These are phyloP conservation scores for Xylariaceae sp. DNA, from an alignment of 2,329 filamentous ascomycete species.

Conservation along the genomic window DNA sequence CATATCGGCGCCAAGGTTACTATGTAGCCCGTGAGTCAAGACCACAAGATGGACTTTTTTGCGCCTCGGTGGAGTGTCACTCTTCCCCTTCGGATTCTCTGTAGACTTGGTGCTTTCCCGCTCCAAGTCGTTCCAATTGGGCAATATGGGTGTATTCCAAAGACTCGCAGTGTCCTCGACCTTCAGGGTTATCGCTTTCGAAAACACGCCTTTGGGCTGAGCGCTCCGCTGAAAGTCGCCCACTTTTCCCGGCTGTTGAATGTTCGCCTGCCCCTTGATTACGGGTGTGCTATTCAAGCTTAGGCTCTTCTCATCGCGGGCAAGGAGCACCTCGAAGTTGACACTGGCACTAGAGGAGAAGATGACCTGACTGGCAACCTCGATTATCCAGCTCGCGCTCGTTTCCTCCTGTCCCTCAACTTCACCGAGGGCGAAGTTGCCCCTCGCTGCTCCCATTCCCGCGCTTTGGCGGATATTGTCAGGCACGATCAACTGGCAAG, in stretches of 20 bases:
- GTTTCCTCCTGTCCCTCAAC: slow-evolving; percentile 50
- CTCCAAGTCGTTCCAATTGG: slow-evolving; percentile 51
- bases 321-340: slow-evolving; percentile 79
- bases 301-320: slow-evolving; percentile 78
- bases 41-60: slow-evolving; percentile 88
- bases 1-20: slow-evolving; percentile 95
- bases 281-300: slow-evolving; percentile 52
- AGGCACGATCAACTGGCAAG: slow-evolving; percentile 72
- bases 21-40: slow-evolving; percentile 89
- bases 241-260: slow-evolving; percentile 63
- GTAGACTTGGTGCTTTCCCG: slow-evolving; percentile 26
- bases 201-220: slow-evolving; percentile 74
- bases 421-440: slow-evolving; percentile 41
- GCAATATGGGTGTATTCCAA: slow-evolving; percentile 88
- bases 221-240: slow-evolving; percentile 68
- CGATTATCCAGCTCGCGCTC: slow-evolving; percentile 68
- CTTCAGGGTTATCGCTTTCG: slow-evolving; percentile 68
- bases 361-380: slow-evolving; percentile 86
- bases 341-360: slow-evolving; percentile 88
- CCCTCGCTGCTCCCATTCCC: slow-evolving; percentile 38
- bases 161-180: slow-evolving; percentile 84
- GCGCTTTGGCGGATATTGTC: slow-evolving; percentile 67
- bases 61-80: slow-evolving; percentile 46
- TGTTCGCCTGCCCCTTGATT: slow-evolving; percentile 41
- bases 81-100: no score